Base-by-base conservation (phyloP, 257 asterid genomes). In the Thymus quinquecostatus region DNA sequence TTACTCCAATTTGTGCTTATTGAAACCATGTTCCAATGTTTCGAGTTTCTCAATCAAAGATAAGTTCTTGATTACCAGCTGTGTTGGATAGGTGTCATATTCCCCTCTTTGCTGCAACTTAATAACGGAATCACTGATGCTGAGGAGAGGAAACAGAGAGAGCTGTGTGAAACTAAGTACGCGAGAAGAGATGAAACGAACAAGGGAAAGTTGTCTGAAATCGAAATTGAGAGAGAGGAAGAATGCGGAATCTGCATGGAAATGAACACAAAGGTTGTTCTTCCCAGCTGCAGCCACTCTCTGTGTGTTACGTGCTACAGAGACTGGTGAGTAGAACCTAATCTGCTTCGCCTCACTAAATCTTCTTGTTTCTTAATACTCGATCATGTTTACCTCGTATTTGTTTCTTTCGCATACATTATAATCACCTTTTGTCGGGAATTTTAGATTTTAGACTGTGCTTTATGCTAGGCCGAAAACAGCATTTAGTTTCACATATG, bases 171-270 rank as follows among this genome's bases (percentile, higher is more conserved):
- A 32, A 72, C 81, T 51, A 91, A 87, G 64, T 94, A 87, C 76
- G 64, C 51, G 69, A 86, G 80, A 75, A 71, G 79, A 40, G 88
- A 85, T 33, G 95, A 77, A 69, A 85, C 44, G 79, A 69, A 74
- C 61, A 87, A 91, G 77, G 98, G 97, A 7, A 89, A 94, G 79
- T 73, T 88, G 73, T 84, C 93, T 32, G 98, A 89, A 78, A 89
- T 84, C 2, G 98, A 94, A 40, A 81, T 91, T 2, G 98, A 91
- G 82, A 85, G 96, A 76, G 98, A 89, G 74, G 98, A 94, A 80
- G 98, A 94, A 80, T 94, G 99, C 56, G 98, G 95, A 32, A 94
- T 94, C 61, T 94, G 99, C 81, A 75, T 89, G 98, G 98, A 91
- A 78, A 74, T 89, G 83, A 70, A 84, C 27, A 78, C 97, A 53